phyloP scores from a whole-genome alignment of 495 filamentous ascomycete genomes.

The Entonaema liquescens region DNA sequence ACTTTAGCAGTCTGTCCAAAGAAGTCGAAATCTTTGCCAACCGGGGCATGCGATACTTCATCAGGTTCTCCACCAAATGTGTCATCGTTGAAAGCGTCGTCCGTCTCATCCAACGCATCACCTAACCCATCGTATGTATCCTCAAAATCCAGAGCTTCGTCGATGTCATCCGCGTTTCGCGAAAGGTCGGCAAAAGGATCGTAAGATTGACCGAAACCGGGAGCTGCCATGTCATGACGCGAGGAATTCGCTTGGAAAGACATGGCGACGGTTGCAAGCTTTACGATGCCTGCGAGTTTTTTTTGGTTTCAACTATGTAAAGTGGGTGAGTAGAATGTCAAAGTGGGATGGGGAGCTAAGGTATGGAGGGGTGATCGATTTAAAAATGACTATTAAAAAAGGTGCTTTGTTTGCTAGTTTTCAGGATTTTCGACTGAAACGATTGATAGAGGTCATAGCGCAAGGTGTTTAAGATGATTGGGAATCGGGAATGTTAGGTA shows the following conservation, averaged over 20 bases:
- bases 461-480: not conserved
- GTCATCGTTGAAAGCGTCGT: slow-evolving; percentile 96
- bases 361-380: not conserved
- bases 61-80: slow-evolving; percentile 78
- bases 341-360: not conserved
- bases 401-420: not conserved
- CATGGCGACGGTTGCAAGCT: slow-evolving; percentile 54
- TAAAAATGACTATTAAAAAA: not conserved
- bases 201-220: slow-evolving; percentile 82
- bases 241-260: slow-evolving; percentile 88
- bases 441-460: too few relatives aligned
- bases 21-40: slow-evolving; percentile 97
- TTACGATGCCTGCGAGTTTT: not conserved
- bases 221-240: slow-evolving; percentile 62
- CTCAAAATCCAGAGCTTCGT: slow-evolving; percentile 89
- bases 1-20: slow-evolving; percentile 90
- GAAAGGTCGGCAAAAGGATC: slow-evolving; percentile 91
- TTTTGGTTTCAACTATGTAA: not conserved
- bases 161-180: slow-evolving; percentile 72
- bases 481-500: not conserved
- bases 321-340: not conserved
- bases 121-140: slow-evolving; percentile 98
- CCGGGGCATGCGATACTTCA: slow-evolving; percentile 45
- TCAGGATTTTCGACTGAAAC: not conserved
- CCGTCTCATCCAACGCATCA: slow-evolving; percentile 88